phyloP scores from a whole-genome alignment of 176 grass and related monocot genomes.

The Thalia dealbata region DNA sequence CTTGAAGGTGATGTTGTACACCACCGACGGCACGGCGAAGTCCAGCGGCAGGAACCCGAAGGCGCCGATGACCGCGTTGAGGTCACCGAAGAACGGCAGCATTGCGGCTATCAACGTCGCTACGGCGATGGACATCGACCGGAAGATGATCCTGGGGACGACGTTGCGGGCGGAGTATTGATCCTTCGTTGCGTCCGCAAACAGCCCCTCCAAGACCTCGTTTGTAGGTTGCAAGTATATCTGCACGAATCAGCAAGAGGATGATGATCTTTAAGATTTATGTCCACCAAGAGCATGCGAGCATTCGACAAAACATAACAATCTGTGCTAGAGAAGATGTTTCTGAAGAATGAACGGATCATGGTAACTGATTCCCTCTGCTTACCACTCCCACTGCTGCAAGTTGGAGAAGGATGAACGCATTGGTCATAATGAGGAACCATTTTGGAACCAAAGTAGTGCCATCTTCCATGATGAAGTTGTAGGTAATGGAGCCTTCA shows the following conservation, averaged over 20 bases:
- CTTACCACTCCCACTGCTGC: slow-evolving; percentile 66
- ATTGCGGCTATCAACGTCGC: slow-evolving; percentile 73
- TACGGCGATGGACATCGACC: slow-evolving; percentile 36
- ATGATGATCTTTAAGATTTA: no score
- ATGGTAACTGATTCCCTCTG: neutral
- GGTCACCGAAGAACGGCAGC: slow-evolving; percentile 94
- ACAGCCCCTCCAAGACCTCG: slow-evolving; percentile 67
- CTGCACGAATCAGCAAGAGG: slow-evolving; percentile 15
- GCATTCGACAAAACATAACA: no score
- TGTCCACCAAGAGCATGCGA: no score
- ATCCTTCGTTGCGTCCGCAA: slow-evolving; percentile 44
- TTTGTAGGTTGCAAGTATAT: slow-evolving; percentile 88
- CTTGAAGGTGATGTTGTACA: slow-evolving; percentile 82
- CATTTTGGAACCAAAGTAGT: slow-evolving; percentile 44
- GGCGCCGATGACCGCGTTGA: slow-evolving; percentile 75
- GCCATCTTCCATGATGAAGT: slow-evolving; percentile 60
- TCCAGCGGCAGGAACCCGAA: slow-evolving; percentile 92
- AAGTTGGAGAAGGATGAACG: slow-evolving; percentile 77
- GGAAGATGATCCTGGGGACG: slow-evolving; percentile 40
- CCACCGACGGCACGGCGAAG: slow-evolving; percentile 59
- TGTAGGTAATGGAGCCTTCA: slow-evolving; percentile 41
- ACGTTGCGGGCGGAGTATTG: slow-evolving; percentile 64
- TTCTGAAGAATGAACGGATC: neutral
- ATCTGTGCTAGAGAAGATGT: neutral
- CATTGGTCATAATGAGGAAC: slow-evolving; percentile 57